phyloP scores from a whole-genome alignment of 495 filamentous ascomycete genomes.

The Penicillium cinerascens region DNA sequence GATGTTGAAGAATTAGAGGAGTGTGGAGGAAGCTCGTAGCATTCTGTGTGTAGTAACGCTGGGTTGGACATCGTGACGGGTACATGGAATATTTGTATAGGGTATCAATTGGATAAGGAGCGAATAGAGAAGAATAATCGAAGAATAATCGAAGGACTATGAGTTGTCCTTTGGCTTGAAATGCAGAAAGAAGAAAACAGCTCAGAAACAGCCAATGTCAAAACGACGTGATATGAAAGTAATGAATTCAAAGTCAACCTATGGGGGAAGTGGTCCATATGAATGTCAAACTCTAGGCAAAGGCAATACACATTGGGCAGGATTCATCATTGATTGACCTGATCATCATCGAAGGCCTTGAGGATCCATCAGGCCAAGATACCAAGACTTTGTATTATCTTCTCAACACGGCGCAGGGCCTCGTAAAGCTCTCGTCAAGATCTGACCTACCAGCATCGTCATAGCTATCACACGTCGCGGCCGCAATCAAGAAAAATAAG shows the following conservation, averaged over 20 bases:
- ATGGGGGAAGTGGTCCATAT: not conserved
- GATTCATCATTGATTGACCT: constrained; percentile 4
- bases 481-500: constrained; percentile 8
- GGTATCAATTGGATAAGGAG: not conserved
- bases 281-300: not conserved
- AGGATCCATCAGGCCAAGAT: constrained; percentile 12
- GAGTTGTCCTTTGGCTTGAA: not conserved
- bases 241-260: not conserved
- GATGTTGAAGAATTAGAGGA: constrained; percentile 30
- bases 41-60: constrained; percentile 13
- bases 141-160: not conserved
- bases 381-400: constrained; percentile 11
- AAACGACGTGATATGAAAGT: not conserved
- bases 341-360: not conserved
- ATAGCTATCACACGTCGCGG: constrained; percentile 16
- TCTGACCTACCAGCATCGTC: constrained; percentile 18
- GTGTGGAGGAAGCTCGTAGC: constrained; percentile 19
- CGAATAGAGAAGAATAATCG: not conserved
- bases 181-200: not conserved
- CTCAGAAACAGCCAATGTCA: not conserved
- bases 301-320: not conserved
- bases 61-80: constrained; percentile 14
- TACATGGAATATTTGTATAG: not conserved
- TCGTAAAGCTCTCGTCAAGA: constrained; percentile 1
- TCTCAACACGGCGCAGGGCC: not conserved